Evolutionary conservation across 1,139 yeast species (phyloP).

Genomic region (Diutina neorugosa): DNA sequence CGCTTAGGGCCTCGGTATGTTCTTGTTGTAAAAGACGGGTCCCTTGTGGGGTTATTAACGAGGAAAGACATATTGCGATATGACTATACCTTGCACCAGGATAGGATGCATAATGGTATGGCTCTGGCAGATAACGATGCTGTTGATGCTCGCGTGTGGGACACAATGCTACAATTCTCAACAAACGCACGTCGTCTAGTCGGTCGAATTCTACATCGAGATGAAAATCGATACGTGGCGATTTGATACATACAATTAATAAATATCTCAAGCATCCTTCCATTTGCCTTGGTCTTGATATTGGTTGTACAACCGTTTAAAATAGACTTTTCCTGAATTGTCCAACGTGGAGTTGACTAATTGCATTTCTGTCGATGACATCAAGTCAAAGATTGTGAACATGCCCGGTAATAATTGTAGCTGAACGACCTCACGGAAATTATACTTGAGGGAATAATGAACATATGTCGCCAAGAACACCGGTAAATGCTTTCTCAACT

Average conservation of each 20-base stretch:
- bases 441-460: slow-evolving; percentile 35
- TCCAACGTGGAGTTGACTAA: slow-evolving; percentile 64
- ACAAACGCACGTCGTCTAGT: slow-evolving; percentile 11
- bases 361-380: slow-evolving; percentile 56
- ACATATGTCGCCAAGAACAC: slow-evolving; percentile 48
- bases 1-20: slow-evolving; percentile 74
- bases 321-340: slow-evolving; percentile 54
- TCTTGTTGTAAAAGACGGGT: slow-evolving; percentile 45
- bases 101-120: not conserved
- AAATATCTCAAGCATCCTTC: slow-evolving; percentile 35
- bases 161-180: not conserved
- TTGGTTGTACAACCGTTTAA: slow-evolving; percentile 55
- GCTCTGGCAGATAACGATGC: not conserved
- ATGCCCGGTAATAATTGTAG: slow-evolving; percentile 46
- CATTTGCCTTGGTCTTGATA: slow-evolving; percentile 77
- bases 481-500: slow-evolving; percentile 53
- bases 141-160: not conserved
- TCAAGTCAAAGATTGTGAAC: slow-evolving; percentile 52
- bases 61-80: slow-evolving; percentile 57
- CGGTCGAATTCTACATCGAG: slow-evolving; percentile 22
- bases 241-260: not conserved
- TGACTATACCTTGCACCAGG: slow-evolving; percentile 20
- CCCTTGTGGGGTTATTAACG: slow-evolving; percentile 48
- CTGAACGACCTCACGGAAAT: slow-evolving; percentile 36
- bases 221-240: slow-evolving; percentile 14